Evolutionary conservation across 2,329 filamentous ascomycete genomes (phyloP), one percentile per base, ranked within the genome.

Genomic region (Thielaviopsis ethacetica): DNA sequence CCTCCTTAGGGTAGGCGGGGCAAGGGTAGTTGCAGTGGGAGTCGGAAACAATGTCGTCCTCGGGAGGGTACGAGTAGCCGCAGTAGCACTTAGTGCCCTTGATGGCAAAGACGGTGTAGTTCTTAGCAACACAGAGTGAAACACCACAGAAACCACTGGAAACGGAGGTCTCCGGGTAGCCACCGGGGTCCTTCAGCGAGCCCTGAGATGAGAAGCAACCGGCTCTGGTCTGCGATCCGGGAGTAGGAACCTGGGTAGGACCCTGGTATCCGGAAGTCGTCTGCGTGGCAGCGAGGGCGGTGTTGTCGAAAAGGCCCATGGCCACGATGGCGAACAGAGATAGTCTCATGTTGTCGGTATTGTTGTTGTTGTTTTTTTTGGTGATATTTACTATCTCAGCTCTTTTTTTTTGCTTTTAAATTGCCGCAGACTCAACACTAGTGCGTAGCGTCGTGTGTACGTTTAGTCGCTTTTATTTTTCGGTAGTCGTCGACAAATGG

Each of bases 41-140:
- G 66, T 84, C 77, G 52, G 76, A 72, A 6, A 81, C 77, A 61
- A 83, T 67, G 49, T 73, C 72, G 17, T 72, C 72, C 47, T 73
- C 65, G 17, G 82, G 74, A 0, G 90, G 90, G 54, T 91, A 76
- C 61, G 75, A 70, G 63, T 81, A 72, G 61, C 89, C 90, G 66
- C 90, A 95, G 66, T 76, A 87, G 71, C 90, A 95, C 19, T 75
- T 73, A 17, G 79, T 79, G 19, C 76, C 75, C 7, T 76, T 79
- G 52, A 87, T 71, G 34, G 76, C 88, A 65, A 84, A 80, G 7
- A 89, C 85, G 1, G 76, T 64, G 34, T 69, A 73, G 41, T 77
- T 75, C 7, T 73, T 65, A 0, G 70, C 66, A 2, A 70, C 66
- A 65, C 78, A 81, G 1, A 65, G 56, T 0, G 63, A 30, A 15